These are phyloP conservation scores for Colletotrichum magnum DNA, from an alignment of 2,329 filamentous ascomycete species.

Conservation along the genomic window DNA sequence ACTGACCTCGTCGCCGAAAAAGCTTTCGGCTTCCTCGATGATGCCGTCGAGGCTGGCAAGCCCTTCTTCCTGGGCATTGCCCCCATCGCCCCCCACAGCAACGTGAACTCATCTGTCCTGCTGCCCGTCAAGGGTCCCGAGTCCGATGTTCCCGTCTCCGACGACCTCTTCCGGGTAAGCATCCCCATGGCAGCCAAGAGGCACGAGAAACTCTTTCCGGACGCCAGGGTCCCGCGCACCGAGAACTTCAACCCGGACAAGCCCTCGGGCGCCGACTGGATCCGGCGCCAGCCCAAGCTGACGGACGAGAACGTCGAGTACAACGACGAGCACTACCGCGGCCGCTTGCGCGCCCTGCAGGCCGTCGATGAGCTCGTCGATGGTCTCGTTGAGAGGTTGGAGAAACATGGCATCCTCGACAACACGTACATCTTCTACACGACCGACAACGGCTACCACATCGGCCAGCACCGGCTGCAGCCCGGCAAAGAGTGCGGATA, in stretches of 20 bases:
- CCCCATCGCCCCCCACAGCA: constrained; percentile 56
- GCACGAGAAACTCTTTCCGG: constrained; percentile 72
- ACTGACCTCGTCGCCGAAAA: constrained; percentile 73
- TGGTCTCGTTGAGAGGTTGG: constrained; percentile 52
- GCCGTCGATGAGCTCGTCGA: constrained; percentile 62
- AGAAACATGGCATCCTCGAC: constrained; percentile 50
- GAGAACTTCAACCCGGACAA: constrained; percentile 74
- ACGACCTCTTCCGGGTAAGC: constrained; percentile 56
- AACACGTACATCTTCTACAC: constrained; percentile 68
- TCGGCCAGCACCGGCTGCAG: constrained; percentile 65
- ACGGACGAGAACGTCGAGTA: constrained; percentile 50
- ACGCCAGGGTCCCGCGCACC: constrained; percentile 72
- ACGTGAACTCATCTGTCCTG: constrained; percentile 46
- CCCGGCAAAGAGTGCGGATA: constrained; percentile 67
- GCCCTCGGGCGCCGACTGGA: constrained; percentile 60
- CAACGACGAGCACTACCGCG: constrained; percentile 57
- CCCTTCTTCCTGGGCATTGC: constrained; percentile 72
- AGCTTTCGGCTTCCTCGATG: constrained; percentile 71
- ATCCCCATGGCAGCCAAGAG: constrained; percentile 59
- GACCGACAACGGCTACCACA: constrained; percentile 68
- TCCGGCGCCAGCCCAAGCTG: constrained; percentile 54
- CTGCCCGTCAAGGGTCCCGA: constrained; percentile 72
- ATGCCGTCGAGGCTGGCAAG: constrained; percentile 66
- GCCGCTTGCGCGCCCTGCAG: constrained; percentile 59
- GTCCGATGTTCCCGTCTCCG: constrained; percentile 65